Evolutionary conservation across 805 yeast genomes (phyloP), one percentile per base, ranked within the genome.

Genomic region (Lipomyces yamanashiensis): DNA sequence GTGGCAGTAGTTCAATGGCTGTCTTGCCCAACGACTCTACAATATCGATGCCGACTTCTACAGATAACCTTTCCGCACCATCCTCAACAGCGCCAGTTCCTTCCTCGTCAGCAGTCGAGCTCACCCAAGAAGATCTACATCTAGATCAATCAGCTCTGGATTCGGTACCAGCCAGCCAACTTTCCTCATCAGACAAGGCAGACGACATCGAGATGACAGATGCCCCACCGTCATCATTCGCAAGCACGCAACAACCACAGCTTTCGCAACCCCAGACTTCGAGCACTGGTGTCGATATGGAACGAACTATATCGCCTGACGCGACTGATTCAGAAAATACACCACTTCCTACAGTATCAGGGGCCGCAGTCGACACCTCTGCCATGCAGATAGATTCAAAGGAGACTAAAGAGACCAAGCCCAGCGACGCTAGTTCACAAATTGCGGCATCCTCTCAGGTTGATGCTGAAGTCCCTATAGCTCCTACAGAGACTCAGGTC

Each of bases 21-120:
- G 64, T 44, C 13, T n/a, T 44, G 10, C 64, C 53, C 1, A 56
- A 51, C 21, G 64, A 61, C n/a, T 61, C 64, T 36, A 61, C 64
- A 40, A 52, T 56, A 1, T 56, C 61, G 8, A 55, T 61, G 64
- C 36, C 28, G 19, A 41, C 57, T 7, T 51, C 54, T 7, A 10
- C 33, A 8, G 48, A 23, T 8, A 39, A 53, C 28, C 13, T 21
- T 12, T 41, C 57, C 1, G 23, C 33, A n/a, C 37, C 36, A 23
- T 19, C 47, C 15, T 23, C 57, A 15, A 40, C 48, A 8, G 41
- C 57, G 9, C 47, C 41, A 23, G 17, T 36, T 9, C 36, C 44
- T n/a, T 21, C 55, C 10, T 21, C 45, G n/a, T 37, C 44, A 21
- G 55, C 34, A 17, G 55, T 39, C 6, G 57, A 23, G 33, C 57